Percentiles rank a stretch among this genome's conserved stretches.
Evolutionary conservation across 2,329 filamentous ascomycete genomes (phyloP).

Genomic region (Talaromyces funiculosus): DNA sequence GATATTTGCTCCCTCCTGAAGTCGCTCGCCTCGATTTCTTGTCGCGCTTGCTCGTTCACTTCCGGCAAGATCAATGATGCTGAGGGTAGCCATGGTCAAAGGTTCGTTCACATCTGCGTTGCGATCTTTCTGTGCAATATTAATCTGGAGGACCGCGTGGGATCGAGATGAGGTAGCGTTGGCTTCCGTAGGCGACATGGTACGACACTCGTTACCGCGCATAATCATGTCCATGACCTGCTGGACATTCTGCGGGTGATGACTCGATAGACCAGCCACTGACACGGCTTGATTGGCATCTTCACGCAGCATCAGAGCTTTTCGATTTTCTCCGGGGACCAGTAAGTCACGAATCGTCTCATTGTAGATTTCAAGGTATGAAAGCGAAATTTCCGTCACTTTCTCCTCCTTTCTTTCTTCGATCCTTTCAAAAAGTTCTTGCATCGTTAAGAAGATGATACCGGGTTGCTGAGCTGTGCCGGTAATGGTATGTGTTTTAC

Average conservation of each 20-base stretch:
- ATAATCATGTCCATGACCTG: constrained; percentile 99
- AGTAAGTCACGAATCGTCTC: constrained; percentile 95
- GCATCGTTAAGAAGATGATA: constrained; percentile 98
- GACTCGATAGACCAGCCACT: constrained; percentile 83
- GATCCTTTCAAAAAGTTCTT: constrained; percentile 96
- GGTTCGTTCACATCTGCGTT: constrained; percentile 91
- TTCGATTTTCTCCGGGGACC: constrained; percentile 75
- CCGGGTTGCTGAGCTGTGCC: constrained; percentile 88
- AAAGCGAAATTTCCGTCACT: constrained; percentile 81
- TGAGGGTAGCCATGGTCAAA: constrained; percentile 95
- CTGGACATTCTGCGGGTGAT: constrained; percentile 83
- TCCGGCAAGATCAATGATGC: constrained; percentile 94
- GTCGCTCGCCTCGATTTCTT: constrained; percentile 86
- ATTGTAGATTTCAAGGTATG: constrained; percentile 98
- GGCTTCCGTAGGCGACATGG: constrained; percentile 92
- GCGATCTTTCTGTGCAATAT: constrained; percentile 86
- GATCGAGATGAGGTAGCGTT: constrained; percentile 97
- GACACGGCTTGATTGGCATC: constrained; percentile 91
- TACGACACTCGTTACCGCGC: constrained; percentile 85
- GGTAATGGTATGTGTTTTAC: constrained; percentile 96
- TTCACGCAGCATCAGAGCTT: constrained; percentile 84
- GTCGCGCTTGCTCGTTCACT: constrained; percentile 95
- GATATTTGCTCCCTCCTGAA: constrained; percentile 95
- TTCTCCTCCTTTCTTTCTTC: constrained; percentile 81
- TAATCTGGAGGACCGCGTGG: constrained; percentile 95